Base-by-base conservation (phyloP, 176 grass and related monocot species). In the Avena sativa region DNA sequence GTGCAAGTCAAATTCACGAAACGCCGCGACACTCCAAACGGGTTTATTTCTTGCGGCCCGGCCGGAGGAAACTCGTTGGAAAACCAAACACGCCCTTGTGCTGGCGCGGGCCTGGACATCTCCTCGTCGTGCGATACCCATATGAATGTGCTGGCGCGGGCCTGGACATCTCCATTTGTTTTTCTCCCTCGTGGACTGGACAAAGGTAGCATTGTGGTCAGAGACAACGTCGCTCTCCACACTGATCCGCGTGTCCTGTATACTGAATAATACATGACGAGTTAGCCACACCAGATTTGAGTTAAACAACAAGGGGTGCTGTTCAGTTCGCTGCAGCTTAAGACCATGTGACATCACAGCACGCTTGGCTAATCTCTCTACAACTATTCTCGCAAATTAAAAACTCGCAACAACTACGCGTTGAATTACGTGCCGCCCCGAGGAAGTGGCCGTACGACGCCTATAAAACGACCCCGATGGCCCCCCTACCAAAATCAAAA, bases 401-500 rank as follows among this genome's bases (percentile, higher is more conserved):
- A 43, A 76, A 34, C 15, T 20, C 2, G 74, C 74, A 77, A 77
- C 49, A 77, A 55, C 73, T 51, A 16, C 23, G 48, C 48, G 74
- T 77, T 77, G 50, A 77, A 77, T 77, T 77, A 28, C 74, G 72
- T 75, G 46, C 23, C 26, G 38, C 2, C 38, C 48, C 0, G 48
- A 49, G 48, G 53, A 66, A 16, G 25, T 19, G 49, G 50, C 74
- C 74, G 74, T 77, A 76, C 74, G 2, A 56, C 53, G 53, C 67
- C n/a, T 91, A 91, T 88, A 91, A 91, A 64, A 53, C 56, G 20
- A 1, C 11, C 2, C 30, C n/a, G 59, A 17, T 57, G 9, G 1
- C 9, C n/a, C n/a, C n/a, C 44, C 16, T 62, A 74, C 44, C 9
- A 11, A 76, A 67, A 26, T 34, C 38, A 48, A 48, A 48, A 48